Evolutionary conservation across 1,284 basidiomycete genomes (phyloP), one percentile per base, ranked within the genome.

Genomic region (Ustilago hordei): DNA sequence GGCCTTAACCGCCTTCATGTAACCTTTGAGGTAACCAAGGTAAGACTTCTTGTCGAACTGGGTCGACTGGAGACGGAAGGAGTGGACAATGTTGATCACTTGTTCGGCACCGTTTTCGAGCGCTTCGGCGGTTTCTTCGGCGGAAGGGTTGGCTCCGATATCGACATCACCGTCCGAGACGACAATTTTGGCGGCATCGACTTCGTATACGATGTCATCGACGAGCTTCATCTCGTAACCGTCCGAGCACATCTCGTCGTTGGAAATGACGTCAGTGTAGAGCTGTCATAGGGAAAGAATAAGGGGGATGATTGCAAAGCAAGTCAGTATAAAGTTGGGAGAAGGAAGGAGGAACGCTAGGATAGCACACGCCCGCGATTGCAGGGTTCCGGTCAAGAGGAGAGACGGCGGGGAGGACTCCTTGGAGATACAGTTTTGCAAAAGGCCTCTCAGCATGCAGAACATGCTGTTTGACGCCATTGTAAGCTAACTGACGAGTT

Each of bases 31-130:
- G 88, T 96, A 92, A 50, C 89, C 87, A 55, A 95, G 88, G 89
- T 91, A 99, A 45, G 88, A 87, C 88, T 98, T 98, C 89, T 98
- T 99, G 89, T 98, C 95, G 87, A 97, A 99, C 8, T 84, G 45
- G 35, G 94, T 96, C 43, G 87, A 55, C 86, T 93, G 91, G 74
- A 99, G 92, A 84, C 95, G 92, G 91, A 96, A 95, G 57, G 95
- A 94, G 89, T 95, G 89, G 72, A 92, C 92, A 80, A 99, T 90
- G 88, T 99, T 95, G 92, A 95, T 99, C 86, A 97, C 92, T 76
- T 83, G 79, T 76, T 80, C 50, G 38, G 91, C 90, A 79, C 93
- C 94, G 17, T 93, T 92, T 86, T 95, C 95, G 69, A 97, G 87
- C 36, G 89, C 89, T 78, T 99, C 97, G 3, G 91, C 91, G 57